Evolutionary conservation across 2,329 filamentous ascomycete species (phyloP), one percentile per base, ranked within the genome.

Genomic region (Cordyceps fumosorosea): DNA sequence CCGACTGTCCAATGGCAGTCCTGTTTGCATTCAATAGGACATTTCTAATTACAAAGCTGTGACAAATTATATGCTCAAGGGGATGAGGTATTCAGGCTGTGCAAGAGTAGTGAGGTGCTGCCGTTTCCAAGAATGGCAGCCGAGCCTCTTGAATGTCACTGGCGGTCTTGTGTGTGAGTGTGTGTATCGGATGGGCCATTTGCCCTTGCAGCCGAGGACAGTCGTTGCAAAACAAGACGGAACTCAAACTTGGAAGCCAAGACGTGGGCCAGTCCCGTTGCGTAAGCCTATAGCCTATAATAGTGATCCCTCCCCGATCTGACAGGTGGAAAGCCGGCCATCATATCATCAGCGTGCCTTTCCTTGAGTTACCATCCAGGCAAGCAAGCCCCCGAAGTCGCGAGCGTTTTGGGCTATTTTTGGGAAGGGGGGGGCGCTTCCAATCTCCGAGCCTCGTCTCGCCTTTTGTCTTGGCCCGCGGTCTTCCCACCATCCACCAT

Each of bases 111-210:
- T 48, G 44, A 40, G 48, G 57, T 53, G 48, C 45, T 48, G 48
- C 57, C 48, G 52, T 53, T 53, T 48, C 48, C 57, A 60, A 60
- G 57, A 60, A 34, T 24, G 37, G 22, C 37, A 16, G 44, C n/a
- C 29, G 26, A 37, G 55, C 26, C 44, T 37, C n/a, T 44, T 44
- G 16, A 11, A 37, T 44, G 40, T 4, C 29, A 29, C 1, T 29
- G 29, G 29, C 29, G 29, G 29, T 29, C 29, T 7, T 7, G 29
- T 29, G 29, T 29, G 29, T 29, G 5, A 29, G 29, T 6, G 29
- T 29, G 29, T 29, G 29, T 7, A 29, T 29, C 5, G 29, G 29
- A 29, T 29, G 29, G 5, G 29, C 29, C 29, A 29, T 29, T 29
- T n/a, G n/a, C n/a, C n/a, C n/a, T 42, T 14, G 37, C 37, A 37